phyloP scores from a whole-genome alignment of 1,284 basidiomycete species.

The Cutaneotrichosporon arboriforme region DNA sequence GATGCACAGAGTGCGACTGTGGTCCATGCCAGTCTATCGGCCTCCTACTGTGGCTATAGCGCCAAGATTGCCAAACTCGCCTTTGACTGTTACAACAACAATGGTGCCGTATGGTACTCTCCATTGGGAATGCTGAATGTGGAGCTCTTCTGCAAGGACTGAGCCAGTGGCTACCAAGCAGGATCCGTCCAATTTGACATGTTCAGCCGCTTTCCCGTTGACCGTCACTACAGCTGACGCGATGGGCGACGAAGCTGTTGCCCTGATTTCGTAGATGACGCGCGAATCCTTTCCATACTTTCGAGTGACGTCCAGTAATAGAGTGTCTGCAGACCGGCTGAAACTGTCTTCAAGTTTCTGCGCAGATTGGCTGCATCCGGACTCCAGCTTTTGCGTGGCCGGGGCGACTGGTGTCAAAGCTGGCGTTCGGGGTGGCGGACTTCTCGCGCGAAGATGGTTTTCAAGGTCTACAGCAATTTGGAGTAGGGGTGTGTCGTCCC shows the following conservation, averaged over 20 bases:
- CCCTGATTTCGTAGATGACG: neutral
- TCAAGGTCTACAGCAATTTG: neutral
- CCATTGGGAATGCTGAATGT: conserved; percentile 6
- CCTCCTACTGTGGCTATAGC: neutral
- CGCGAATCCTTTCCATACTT: neutral
- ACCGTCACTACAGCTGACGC: neutral
- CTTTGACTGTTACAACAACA: neutral
- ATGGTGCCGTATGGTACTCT: conserved; percentile 5
- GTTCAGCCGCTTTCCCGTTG: neutral
- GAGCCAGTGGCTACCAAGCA: neutral
- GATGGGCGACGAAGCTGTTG: neutral
- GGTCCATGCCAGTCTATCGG: neutral
- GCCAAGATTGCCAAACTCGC: neutral
- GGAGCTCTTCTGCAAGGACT: neutral
- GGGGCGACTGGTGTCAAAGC: neutral
- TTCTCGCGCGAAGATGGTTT: neutral
- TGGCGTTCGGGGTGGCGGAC: neutral
- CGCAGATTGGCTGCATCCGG: no score
- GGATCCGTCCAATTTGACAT: neutral
- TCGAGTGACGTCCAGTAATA: neutral
- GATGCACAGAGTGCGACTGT: no score
- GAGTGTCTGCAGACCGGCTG: neutral
- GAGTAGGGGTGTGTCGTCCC: conserved; percentile 7
- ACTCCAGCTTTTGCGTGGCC: neutral
- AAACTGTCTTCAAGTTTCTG: no score